Conservation (phyloP, 306 rosid genomes). For the Casuarina cunninghamiana region DNA sequence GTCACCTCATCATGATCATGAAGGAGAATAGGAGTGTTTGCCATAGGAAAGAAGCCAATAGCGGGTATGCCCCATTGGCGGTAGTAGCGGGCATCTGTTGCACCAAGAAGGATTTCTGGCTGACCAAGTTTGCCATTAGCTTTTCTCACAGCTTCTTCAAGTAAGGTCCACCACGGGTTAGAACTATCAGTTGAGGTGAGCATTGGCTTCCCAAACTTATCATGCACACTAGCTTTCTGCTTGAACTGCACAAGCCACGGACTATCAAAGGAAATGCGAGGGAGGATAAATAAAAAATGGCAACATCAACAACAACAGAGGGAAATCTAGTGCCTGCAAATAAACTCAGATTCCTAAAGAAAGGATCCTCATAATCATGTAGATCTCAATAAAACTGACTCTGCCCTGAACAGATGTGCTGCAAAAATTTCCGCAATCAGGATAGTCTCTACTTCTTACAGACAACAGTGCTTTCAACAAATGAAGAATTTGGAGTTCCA, state of each 20-base stretch:
- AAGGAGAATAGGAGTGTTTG: slow-evolving; percentile 84
- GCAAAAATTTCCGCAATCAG: neutral
- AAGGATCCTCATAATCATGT: neutral
- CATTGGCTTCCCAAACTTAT: slow-evolving; percentile 57
- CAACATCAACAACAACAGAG: neutral
- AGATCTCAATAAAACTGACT: neutral
- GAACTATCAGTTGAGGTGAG: slow-evolving; percentile 70
- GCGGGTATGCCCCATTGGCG: slow-evolving; percentile 78
- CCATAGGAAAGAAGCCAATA: slow-evolving; percentile 94
- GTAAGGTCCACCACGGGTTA: slow-evolving; percentile 87
- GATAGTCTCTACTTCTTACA: neutral
- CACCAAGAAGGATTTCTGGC: slow-evolving; percentile 83
- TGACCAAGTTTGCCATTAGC: slow-evolving; percentile 84
- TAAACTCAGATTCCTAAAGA: neutral
- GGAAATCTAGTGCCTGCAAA: neutral
- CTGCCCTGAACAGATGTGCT: neutral
- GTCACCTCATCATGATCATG: slow-evolving; percentile 97
- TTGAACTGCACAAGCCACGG: slow-evolving; percentile 65
- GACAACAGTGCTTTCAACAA: neutral
- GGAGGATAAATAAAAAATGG: neutral
- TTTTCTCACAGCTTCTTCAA: slow-evolving; percentile 68
- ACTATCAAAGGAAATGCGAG: slow-evolving; percentile 23
- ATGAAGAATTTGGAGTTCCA: neutral
- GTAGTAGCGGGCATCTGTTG: slow-evolving; percentile 88
- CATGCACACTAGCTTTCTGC: slow-evolving; percentile 50